phyloP scores from a whole-genome alignment of 1,139 yeast genomes.

The Geotrichum bryndzae region DNA sequence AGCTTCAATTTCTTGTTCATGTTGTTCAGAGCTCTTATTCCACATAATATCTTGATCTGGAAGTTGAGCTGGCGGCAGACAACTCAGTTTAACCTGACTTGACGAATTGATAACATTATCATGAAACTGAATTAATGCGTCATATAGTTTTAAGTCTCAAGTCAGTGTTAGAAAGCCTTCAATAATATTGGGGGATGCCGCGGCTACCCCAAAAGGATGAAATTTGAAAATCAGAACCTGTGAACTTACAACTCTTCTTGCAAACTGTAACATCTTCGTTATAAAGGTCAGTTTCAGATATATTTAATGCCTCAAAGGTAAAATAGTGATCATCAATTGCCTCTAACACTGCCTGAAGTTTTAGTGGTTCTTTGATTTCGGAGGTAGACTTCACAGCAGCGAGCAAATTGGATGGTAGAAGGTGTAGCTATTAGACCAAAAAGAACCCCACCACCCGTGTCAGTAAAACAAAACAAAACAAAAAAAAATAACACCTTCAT shows the following conservation, averaged over 20 bases:
- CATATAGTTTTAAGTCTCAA: not conserved
- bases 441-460: not conserved
- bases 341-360: conserved; percentile 5
- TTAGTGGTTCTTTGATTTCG: not conserved
- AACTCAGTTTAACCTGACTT: not conserved
- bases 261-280: conserved; percentile 1
- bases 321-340: conserved; percentile 12
- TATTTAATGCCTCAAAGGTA: not conserved
- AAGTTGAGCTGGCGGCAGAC: not conserved
- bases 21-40: not conserved
- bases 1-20: not conserved
- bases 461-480: not conserved
- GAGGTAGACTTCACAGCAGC: not conserved
- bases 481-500: not conserved
- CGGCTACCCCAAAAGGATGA: not conserved
- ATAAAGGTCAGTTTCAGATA: not conserved
- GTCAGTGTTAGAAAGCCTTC: not conserved
- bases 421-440: not conserved
- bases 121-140: not conserved
- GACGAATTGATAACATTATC: not conserved
- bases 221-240: not conserved
- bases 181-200: not conserved
- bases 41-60: not conserved
- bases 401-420: not conserved
- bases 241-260: conserved; percentile 4